These are phyloP conservation scores for Jasminum sambac DNA, from an alignment of 257 asterid species.

Conservation along the genomic window DNA sequence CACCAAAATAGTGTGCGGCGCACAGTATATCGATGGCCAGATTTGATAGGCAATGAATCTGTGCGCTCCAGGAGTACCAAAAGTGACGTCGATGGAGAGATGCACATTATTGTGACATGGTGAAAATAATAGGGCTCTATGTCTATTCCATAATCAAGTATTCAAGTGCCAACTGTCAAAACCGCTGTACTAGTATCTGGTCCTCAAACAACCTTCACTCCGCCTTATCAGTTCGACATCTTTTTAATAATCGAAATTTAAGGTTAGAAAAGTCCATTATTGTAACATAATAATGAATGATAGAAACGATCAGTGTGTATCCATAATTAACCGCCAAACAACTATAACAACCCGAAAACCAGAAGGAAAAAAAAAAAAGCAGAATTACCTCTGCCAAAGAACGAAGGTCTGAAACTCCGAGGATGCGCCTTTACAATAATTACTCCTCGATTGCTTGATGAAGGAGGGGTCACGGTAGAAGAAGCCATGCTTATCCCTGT, in stretches of 20 bases:
- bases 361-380: slow-evolving; percentile 17
- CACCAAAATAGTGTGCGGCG: no score
- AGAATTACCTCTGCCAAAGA: slow-evolving; percentile 73
- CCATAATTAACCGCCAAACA: slow-evolving; percentile 17
- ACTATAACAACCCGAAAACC: background rate
- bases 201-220: background rate
- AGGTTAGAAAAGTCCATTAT: background rate
- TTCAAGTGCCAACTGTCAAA: background rate
- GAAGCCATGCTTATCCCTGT: slow-evolving; percentile 57
- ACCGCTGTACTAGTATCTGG: background rate
- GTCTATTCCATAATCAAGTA: background rate
- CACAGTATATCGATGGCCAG: no score
- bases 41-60: no score
- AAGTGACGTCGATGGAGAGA: background rate
- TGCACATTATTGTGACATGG: slow-evolving; percentile 5
- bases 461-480: slow-evolving; percentile 45
- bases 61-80: no score
- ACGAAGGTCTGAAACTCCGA: slow-evolving; percentile 45
- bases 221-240: background rate
- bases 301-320: slow-evolving; percentile 4
- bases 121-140: slow-evolving; percentile 10
- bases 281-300: background rate
- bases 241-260: background rate
- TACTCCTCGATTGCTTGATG: slow-evolving; percentile 46
- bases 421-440: slow-evolving; percentile 32